These are phyloP conservation scores for Neurospora hispaniola DNA, from an alignment of 495 filamentous ascomycete species.

Conservation along the genomic window DNA sequence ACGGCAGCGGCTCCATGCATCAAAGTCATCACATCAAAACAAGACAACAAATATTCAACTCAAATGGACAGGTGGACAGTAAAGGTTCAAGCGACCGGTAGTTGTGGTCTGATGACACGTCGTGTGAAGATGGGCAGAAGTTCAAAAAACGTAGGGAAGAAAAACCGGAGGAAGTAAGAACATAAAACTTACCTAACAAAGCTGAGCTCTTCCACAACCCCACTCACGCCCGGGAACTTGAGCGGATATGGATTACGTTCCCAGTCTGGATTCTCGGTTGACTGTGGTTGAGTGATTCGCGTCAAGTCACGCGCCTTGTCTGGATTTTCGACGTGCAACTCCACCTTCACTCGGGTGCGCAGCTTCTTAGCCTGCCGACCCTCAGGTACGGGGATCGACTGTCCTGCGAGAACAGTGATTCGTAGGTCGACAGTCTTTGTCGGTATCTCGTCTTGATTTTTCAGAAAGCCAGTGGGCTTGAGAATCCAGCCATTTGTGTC, in stretches of 20 bases:
- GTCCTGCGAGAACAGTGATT: slow-evolving; percentile 35
- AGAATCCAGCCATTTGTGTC: slow-evolving; percentile 76
- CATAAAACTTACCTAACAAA: slow-evolving; percentile 34
- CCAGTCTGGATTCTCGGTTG: slow-evolving; percentile 35
- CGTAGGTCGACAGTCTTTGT: slow-evolving; percentile 26
- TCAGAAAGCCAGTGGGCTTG: slow-evolving; percentile 54
- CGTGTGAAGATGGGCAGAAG: neutral
- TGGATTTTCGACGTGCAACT: slow-evolving; percentile 64
- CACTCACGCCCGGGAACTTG: slow-evolving; percentile 28
- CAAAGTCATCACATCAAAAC: neutral
- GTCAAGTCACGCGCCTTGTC: slow-evolving; percentile 24
- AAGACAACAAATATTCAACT: neutral
- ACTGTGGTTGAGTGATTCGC: slow-evolving; percentile 21
- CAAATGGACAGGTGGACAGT: neutral
- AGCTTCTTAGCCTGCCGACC: slow-evolving; percentile 18
- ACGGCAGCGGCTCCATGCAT: neutral
- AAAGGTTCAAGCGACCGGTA: neutral
- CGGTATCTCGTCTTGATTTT: slow-evolving; percentile 11
- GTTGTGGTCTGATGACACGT: neutral
- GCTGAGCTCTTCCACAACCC: slow-evolving; percentile 33
- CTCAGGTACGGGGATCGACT: slow-evolving; percentile 28
- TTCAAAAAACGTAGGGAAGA: neutral
- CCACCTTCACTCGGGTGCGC: slow-evolving; percentile 52
- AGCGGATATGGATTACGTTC: slow-evolving; percentile 17
- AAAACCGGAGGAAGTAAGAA: neutral